Base-by-base conservation (phyloP, 805 yeast genomes). In the Lachancea waltii region DNA sequence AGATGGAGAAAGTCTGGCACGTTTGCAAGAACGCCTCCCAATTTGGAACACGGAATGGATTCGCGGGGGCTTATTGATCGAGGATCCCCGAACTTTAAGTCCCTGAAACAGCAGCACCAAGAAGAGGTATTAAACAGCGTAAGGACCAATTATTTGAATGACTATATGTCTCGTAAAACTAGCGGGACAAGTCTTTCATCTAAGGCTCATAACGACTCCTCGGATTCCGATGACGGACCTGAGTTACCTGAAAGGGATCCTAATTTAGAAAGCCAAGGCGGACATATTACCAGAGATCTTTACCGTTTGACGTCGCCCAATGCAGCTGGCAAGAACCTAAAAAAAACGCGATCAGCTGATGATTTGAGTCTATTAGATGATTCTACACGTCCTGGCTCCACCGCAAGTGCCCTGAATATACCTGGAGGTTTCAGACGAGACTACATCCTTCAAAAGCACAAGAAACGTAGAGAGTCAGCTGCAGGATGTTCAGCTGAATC, bases 401-500 rank as follows among this genome's bases (percentile, higher is more conserved):
- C 69, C 9, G 90, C 89, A 0, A 73, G 84, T 38, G 77, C 77
- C 1, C 56, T 84, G 30, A 77, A 81, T 46, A 79, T 83, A 8
- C 94, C 94, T 0, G 92, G 92, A 36, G 94, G 92, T 0, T 84
- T 84, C 58, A 69, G 94, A 58, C 67, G 94, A 49, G 85, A 81
- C 41, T 83, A 71, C 48, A 62, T 83, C 20, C 58, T 72, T 3
- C 65, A 65, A 26, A 64, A 66, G 38, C 56, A 59, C 24, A 56
- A 60, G 32, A 43, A 37, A 37, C 41, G 45, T 18, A 33, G 27
- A 18, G 33, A 19, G 17, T n/a, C 18, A 24, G 31, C 9, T 2
- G 13, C 28, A 13, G 29, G 29, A 5, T 7, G n/a, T 7, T 30
- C 21, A 6, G 29, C 33, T n/a, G 33, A 25, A 22, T 20, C 25